Evolutionary conservation across 225 moss, liverwort and hornwort species (phyloP).

Genomic region (Asterella californica): DNA sequence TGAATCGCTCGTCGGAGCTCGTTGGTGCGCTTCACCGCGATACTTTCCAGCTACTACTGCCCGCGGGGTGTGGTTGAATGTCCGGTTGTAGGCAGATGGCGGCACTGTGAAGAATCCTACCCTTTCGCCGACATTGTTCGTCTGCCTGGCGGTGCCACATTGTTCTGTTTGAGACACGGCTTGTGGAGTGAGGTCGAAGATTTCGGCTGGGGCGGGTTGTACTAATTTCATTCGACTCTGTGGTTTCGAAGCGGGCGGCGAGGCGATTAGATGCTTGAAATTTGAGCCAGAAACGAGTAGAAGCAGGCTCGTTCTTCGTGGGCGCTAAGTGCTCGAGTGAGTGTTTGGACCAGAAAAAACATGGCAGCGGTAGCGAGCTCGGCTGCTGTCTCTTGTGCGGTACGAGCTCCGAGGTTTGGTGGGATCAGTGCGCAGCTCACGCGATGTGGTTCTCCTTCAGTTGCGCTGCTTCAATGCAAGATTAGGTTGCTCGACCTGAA

Average conservation of each 20-base stretch:
- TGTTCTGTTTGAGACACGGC: no score
- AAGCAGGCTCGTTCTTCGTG: not conserved
- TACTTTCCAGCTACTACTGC: no score
- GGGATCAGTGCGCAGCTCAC: constrained; percentile 21
- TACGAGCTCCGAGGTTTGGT: not conserved
- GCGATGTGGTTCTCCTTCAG: not conserved
- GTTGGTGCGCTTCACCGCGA: no score
- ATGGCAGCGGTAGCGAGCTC: constrained; percentile 11
- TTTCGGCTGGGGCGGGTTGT: not conserved
- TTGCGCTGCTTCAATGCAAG: constrained; percentile 14
- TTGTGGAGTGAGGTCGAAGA: not conserved
- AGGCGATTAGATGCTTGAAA: not conserved
- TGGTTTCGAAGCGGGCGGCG: no score
- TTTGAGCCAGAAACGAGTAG: not conserved
- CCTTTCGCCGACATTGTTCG: no score
- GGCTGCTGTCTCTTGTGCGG: constrained; percentile 12
- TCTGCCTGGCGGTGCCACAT: no score
- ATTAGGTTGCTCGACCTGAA: constrained; percentile 21
- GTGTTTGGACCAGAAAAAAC: not conserved
- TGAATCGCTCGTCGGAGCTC: no score
- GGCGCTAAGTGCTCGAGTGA: not conserved
- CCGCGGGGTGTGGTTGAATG: no score
- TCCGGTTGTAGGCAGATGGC: no score
- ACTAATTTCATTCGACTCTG: not conserved
- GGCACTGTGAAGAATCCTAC: no score